These are phyloP conservation scores for Botrytis pseudocinerea DNA, from an alignment of 2,329 filamentous ascomycete genomes.

Conservation along the genomic window DNA sequence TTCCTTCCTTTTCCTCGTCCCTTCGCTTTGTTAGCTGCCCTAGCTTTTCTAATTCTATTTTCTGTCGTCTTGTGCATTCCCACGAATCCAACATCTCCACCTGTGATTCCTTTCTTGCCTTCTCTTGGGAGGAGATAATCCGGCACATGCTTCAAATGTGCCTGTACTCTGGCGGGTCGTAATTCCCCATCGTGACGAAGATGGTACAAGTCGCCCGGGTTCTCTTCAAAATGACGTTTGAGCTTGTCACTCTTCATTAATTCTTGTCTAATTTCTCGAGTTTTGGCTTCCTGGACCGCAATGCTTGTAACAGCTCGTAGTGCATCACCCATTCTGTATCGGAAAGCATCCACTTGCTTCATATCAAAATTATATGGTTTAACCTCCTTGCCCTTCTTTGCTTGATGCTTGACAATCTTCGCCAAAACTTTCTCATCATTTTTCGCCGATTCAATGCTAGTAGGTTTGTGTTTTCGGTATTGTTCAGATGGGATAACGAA, in stretches of 20 bases:
- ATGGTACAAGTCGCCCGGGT: conserved; percentile 83
- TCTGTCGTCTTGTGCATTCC: conserved; percentile 58
- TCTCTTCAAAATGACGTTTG: conserved; percentile 95
- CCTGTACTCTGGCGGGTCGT: conserved; percentile 77
- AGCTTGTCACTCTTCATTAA: conserved; percentile 92
- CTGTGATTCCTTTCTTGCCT: conserved; percentile 66
- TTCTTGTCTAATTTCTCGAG: conserved; percentile 84
- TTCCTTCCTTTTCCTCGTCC: conserved; percentile 61
- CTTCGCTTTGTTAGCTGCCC: conserved; percentile 49
- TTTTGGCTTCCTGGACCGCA: conserved; percentile 84
- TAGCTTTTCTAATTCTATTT: conserved; percentile 46
- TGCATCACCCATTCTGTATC: conserved; percentile 93
- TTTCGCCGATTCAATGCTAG: conserved; percentile 70
- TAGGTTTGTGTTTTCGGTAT: conserved; percentile 88
- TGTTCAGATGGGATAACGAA: conserved; percentile 83
- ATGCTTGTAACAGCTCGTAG: conserved; percentile 86
- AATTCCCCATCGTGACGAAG: conserved; percentile 89
- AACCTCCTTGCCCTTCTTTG: conserved; percentile 75
- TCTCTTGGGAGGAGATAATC: conserved; percentile 85
- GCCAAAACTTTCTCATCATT: conserved; percentile 82
- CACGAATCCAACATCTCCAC: conserved; percentile 74
- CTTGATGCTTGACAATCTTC: conserved; percentile 77
- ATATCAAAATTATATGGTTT: conserved; percentile 95
- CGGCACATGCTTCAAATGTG: conserved; percentile 90
- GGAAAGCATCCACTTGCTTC: conserved; percentile 88